Conservation (phyloP, 2,329 filamentous ascomycete genomes). For the Parastagonospora nodorum region DNA sequence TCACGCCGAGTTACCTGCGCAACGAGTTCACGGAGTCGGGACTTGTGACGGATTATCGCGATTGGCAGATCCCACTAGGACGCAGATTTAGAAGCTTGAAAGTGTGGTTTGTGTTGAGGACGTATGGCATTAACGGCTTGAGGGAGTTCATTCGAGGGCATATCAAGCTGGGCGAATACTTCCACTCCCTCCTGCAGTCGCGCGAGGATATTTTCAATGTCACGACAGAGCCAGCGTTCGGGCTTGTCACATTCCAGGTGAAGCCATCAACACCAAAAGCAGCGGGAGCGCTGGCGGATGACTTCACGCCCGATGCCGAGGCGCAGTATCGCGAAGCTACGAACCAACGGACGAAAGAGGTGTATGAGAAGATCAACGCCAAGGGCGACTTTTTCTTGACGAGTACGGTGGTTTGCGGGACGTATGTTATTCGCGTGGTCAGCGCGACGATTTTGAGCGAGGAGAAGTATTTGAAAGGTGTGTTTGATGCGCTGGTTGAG, state of each 20-base stretch:
- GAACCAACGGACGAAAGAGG: slow-evolving; percentile 71
- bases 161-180: slow-evolving; percentile 70
- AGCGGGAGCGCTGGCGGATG: slow-evolving; percentile 20
- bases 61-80: slow-evolving; percentile 96
- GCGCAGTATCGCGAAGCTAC: slow-evolving; percentile 57
- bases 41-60: slow-evolving; percentile 90
- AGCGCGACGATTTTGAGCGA: slow-evolving; percentile 73
- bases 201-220: slow-evolving; percentile 76
- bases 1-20: slow-evolving; percentile 79
- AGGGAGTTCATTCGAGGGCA: slow-evolving; percentile 73
- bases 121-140: slow-evolving; percentile 78
- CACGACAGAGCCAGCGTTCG: slow-evolving; percentile 75
- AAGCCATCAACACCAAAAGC: slow-evolving; percentile 22
- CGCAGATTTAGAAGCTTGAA: slow-evolving; percentile 87
- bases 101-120: slow-evolving; percentile 91
- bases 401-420: slow-evolving; percentile 71
- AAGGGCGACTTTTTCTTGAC: slow-evolving; percentile 83
- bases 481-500: slow-evolving; percentile 75
- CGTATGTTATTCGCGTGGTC: slow-evolving; percentile 81
- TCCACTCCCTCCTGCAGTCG: slow-evolving; percentile 64
- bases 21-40: slow-evolving; percentile 82
- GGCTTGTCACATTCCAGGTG: slow-evolving; percentile 77
- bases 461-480: slow-evolving; percentile 71
- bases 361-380: slow-evolving; percentile 76
- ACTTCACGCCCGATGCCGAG: slow-evolving; percentile 41